A percentile compares a stretch with the other conserved stretches of the same genome.
Conservation (phyloP, 2,329 filamentous ascomycete genomes). For the Pseudogymnoascus pannorum region DNA sequence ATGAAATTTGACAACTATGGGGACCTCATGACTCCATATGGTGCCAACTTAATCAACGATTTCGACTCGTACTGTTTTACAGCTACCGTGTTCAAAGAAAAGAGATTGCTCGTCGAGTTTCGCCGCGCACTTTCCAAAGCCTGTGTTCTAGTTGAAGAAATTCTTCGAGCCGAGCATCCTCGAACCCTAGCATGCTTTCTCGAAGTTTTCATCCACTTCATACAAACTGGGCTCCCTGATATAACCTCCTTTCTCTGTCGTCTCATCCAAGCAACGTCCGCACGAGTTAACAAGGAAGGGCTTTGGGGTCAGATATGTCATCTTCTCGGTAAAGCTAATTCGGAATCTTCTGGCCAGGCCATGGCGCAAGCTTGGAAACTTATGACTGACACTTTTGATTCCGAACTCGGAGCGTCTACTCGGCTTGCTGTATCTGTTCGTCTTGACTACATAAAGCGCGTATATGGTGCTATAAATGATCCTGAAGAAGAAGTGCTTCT, state of each 20-base stretch:
- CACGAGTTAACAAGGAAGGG: conserved; percentile 9
- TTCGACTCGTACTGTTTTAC: conserved; percentile 14
- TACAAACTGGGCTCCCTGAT: conserved; percentile 11
- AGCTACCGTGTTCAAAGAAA: conserved; percentile 10
- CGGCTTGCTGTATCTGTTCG: conserved; percentile 12
- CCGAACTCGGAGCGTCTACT: conserved; percentile 13
- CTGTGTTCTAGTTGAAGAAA: conserved; percentile 11
- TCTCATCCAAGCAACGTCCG: conserved; percentile 13
- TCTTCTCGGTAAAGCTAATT: conserved; percentile 12
- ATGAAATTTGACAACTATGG: conserved; percentile 8
- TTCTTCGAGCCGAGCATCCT: conserved; percentile 15
- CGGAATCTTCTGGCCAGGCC: conserved; percentile 13
- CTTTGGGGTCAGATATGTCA: conserved; percentile 16
- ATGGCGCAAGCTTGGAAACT: conserved; percentile 16
- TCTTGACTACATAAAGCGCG: conserved; percentile 14
- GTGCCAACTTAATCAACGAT: not conserved
- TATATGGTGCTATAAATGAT: conserved; percentile 9
- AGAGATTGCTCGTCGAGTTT: conserved; percentile 12
- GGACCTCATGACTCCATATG: not conserved
- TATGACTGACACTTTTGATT: conserved; percentile 14
- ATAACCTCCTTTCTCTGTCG: conserved; percentile 12
- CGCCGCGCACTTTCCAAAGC: conserved; percentile 16
- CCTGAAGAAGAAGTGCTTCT: conserved; percentile 16
- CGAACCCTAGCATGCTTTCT: conserved; percentile 15
- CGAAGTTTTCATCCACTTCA: conserved; percentile 15